Percentiles rank a stretch among this genome's conserved stretches.
These are phyloP conservation scores for Volvox carteri DNA, from an alignment of 163 green algal genomes.

Conservation along the genomic window DNA sequence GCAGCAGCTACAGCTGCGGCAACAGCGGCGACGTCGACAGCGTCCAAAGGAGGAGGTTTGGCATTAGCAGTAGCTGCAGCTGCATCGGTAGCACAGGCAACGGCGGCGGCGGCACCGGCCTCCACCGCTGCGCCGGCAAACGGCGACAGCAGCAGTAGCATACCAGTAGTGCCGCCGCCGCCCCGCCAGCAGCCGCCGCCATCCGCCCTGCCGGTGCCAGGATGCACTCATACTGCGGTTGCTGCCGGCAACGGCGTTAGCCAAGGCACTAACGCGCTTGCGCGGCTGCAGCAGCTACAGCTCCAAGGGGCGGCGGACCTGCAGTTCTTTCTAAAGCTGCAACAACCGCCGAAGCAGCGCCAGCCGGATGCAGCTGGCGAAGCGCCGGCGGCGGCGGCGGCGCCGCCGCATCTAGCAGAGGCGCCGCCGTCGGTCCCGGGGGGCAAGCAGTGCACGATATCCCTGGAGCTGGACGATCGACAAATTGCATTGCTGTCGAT, in stretches of 20 bases:
- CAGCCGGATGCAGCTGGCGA: no score
- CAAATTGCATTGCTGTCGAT: not conserved
- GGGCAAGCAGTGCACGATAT: not conserved
- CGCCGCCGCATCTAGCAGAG: not conserved
- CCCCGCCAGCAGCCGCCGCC: not conserved
- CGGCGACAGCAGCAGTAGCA: not conserved
- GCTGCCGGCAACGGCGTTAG: not conserved
- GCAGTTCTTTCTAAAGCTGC: constrained; percentile 34
- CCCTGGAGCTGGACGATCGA: constrained; percentile 3
- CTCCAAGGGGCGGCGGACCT: constrained; percentile 16
- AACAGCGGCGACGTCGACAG: not conserved
- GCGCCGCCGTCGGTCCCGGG: not conserved
- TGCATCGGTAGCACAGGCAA: not conserved
- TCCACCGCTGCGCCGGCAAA: not conserved
- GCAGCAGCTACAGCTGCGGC: not conserved
- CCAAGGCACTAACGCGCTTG: not conserved
- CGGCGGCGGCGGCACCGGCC: not conserved
- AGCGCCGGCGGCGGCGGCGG: not conserved
- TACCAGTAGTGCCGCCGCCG: no score
- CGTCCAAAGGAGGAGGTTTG: no score
- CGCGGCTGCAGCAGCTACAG: constrained; percentile 34
- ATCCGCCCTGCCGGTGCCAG: not conserved
- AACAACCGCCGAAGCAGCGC: not conserved
- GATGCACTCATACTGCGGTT: not conserved
- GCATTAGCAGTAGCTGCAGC: not conserved